Evolutionary conservation across 169 alveolate genomes (phyloP), one percentile per base, ranked within the genome.

Genomic region (Cystoisospora suis): DNA sequence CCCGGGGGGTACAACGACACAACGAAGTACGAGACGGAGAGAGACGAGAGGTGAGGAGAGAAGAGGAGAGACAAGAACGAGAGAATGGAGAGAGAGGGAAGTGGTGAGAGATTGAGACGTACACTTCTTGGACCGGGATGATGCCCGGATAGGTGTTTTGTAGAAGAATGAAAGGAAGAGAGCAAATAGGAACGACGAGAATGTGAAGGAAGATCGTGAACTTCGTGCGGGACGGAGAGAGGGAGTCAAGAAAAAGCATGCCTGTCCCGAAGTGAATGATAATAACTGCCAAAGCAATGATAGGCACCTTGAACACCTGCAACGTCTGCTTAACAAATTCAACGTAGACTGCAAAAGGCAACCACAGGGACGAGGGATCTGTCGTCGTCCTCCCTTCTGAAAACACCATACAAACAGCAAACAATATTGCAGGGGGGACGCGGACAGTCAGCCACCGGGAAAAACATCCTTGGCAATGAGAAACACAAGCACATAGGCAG

Each of bases 221-320:
- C 20, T 69, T 59, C 17, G 90, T 86, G 38, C 90, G 9, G 7
- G 90, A 86, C 20, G 90, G 90, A 4, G 90, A 86, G 58, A 86
- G n/a, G 46, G 44, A 65, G 72, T 86, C 90, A 49, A 86, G 32
- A 42, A 86, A 86, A 81, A 86, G 61, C 72, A 86, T 46, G n/a
- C 90, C 90, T 53, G 90, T 86, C 12, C 90, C 90, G 23, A 86
- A 86, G 85, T 59, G 69, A 29, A 75, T 38, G 38, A 65, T 29
- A 17, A 86, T 86, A 7, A 86, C 23, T 17, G 85, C 90, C 2
- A 65, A 29, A 15, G 90, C 90, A 3, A 86, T 27, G 12, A 86
- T 23, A 23, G 90, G 90, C 29, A 69, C 61, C 46, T 86, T 86
- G 83, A 86, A 86, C n/a, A 86, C 90, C 1, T 86, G 90, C 47